phyloP scores from a whole-genome alignment of 306 rosid genomes.

The Oemleria cerasiformis region DNA sequence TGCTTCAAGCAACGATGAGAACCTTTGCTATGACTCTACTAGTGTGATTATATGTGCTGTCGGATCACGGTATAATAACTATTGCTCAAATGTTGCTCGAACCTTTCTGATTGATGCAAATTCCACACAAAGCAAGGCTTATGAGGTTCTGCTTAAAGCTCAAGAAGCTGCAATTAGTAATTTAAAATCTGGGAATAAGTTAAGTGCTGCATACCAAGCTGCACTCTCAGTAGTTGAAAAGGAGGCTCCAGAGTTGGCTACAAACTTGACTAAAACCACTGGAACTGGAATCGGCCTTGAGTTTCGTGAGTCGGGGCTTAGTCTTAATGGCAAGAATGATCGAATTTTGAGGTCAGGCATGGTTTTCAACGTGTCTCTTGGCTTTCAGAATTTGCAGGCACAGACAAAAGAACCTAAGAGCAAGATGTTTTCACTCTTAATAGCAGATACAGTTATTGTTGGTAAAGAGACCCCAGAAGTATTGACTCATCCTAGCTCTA shows the following conservation, averaged over 20 bases:
- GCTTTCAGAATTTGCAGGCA: constrained; percentile 36
- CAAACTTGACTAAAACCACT: constrained; percentile 30
- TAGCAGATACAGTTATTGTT: constrained; percentile 40
- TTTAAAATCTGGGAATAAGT: constrained; percentile 31
- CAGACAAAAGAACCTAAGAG: constrained; percentile 27
- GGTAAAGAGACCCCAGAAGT: constrained; percentile 28
- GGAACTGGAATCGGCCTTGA: constrained; percentile 44
- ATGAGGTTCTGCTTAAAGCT: constrained; percentile 36
- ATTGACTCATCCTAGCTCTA: constrained; percentile 30
- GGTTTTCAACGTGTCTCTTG: constrained; percentile 39
- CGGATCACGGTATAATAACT: constrained; percentile 38
- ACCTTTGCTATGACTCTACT: constrained; percentile 35
- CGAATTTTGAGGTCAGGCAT: constrained; percentile 31
- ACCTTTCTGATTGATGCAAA: constrained; percentile 35
- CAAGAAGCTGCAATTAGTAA: constrained; percentile 35
- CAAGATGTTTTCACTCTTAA: constrained; percentile 28
- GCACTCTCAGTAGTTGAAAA: constrained; percentile 28
- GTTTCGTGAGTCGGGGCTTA: constrained; percentile 37
- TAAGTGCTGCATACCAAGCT: constrained; percentile 33
- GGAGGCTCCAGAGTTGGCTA: constrained; percentile 33
- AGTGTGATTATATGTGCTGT: constrained; percentile 40
- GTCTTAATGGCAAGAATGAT: constrained; percentile 37
- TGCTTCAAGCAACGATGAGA: constrained; percentile 40
- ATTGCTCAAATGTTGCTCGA: constrained; percentile 38
- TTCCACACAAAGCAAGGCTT: constrained; percentile 32